Conservation (phyloP, 805 yeast species). For the Kodamaea sagamina region DNA sequence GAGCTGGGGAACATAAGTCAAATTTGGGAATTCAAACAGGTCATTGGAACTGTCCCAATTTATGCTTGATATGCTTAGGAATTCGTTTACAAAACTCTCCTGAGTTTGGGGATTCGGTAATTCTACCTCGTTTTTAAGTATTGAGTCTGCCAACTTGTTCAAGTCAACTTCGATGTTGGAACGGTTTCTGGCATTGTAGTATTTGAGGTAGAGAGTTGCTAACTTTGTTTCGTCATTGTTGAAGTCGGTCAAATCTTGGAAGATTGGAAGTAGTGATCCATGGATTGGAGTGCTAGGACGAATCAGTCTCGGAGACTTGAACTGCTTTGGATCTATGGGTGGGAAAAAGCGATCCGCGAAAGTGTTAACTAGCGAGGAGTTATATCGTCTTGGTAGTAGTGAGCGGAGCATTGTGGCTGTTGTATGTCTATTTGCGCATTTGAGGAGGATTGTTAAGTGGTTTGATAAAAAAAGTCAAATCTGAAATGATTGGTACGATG, state of each 20-base stretch:
- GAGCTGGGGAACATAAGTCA: neutral
- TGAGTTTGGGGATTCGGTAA: too few species aligned
- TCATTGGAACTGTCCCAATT: neutral
- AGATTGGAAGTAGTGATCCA: too few species aligned
- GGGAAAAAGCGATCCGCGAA: neutral
- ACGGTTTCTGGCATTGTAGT: neutral
- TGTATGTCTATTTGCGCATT: too few species aligned
- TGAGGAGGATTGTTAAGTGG: too few species aligned
- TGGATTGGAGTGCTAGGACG: too few species aligned
- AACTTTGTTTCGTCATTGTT: neutral
- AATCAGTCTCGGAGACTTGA: too few species aligned
- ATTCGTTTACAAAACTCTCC: slow-evolving; percentile 1
- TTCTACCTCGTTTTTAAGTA: too few species aligned
- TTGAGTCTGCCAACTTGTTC: neutral
- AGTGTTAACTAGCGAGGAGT: neutral
- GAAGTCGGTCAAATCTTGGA: too few species aligned
- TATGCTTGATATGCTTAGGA: neutral
- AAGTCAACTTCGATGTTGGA: neutral
- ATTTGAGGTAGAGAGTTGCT: neutral
- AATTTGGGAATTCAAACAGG: slow-evolving; percentile 3
- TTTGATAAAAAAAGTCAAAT: too few species aligned
- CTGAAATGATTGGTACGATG: too few species aligned
- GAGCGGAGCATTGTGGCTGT: too few species aligned
- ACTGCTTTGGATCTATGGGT: neutral
- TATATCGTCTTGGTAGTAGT: neutral